phyloP scores from a whole-genome alignment of 805 yeast genomes.

The Saturnispora halmiae region DNA sequence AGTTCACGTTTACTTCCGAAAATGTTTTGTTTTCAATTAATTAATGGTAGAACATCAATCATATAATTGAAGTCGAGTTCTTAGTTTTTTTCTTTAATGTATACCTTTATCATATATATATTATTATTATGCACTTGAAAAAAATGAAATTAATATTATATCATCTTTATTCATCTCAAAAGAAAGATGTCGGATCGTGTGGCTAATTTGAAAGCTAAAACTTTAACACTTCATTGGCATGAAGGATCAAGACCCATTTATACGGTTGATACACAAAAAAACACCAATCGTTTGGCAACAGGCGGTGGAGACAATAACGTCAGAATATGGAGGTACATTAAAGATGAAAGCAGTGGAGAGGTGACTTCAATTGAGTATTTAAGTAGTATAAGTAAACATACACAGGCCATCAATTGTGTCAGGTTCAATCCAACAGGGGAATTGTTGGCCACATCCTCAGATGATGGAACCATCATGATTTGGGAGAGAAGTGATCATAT shows the following conservation, averaged over 20 bases:
- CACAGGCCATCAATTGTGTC: conserved; percentile 90
- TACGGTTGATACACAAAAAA: conserved; percentile 54
- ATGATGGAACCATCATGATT: conserved; percentile 79
- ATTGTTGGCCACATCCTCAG: conserved; percentile 82
- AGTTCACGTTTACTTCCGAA: too few relatives aligned
- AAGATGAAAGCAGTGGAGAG: conserved; percentile 18
- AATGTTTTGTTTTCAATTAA: too few relatives aligned
- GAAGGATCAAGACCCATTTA: conserved; percentile 70
- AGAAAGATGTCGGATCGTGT: not conserved
- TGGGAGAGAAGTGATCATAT: conserved; percentile 59
- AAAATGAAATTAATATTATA: not conserved
- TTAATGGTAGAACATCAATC: too few relatives aligned
- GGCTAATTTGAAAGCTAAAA: conserved; percentile 28
- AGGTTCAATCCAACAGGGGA: conserved; percentile 68
- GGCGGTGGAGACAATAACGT: conserved; percentile 93
- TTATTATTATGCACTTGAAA: too few relatives aligned
- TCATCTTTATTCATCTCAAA: not conserved
- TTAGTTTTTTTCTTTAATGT: too few relatives aligned
- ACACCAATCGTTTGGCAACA: conserved; percentile 45
- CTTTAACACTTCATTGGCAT: conserved; percentile 63
- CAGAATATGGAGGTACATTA: conserved; percentile 35
- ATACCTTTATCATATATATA: too few relatives aligned
- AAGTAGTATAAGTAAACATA: conserved; percentile 76
- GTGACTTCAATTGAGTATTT: conserved; percentile 54
- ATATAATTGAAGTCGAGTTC: too few relatives aligned